Evolutionary conservation across 306 rosid species (phyloP), one percentile per base, ranked within the genome.

Genomic region (Quillaja saponaria): DNA sequence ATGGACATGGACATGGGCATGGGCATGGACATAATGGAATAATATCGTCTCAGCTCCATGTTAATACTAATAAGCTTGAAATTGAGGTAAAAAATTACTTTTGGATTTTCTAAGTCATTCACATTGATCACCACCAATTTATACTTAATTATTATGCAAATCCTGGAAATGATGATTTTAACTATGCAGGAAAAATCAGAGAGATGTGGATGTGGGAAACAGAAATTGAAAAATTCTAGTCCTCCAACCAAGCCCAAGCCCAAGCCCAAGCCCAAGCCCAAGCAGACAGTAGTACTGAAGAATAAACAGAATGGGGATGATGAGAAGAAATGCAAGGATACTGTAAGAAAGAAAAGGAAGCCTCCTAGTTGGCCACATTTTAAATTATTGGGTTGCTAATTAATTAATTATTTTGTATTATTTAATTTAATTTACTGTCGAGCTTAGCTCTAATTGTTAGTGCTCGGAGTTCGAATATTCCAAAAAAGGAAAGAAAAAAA

Each of bases 341-440:
- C 40, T 37, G 7, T 37, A 10, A 37, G 34, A 53, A 90, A 86
- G 74, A 90, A 82, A 75, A 68, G 47, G 14, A 13, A 15, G 13
- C 19, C 84, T 67, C 45, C 80, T 34, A 67, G 35, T 68, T 90
- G 95, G 97, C 80, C 83, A 19, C 84, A 71, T 63, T 66, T 84
- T 17, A 80, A 81, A 55, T 33, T 82, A 35, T 54, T 90, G 51
- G 97, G 92, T n/a, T 87, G 95, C 75, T 80, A 59, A 70, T 71
- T 5, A 16, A 16, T 5, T 13, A 9, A 11, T 1, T 16, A 15
- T 44, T 33, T 49, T 16, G 28, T 34, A 39, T 38, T 58, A 12
- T 44, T 16, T 14, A 40, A 40, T 5, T n/a, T n/a, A n/a, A n/a
- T n/a, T n/a, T n/a, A n/a, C n/a, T n/a, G n/a, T n/a, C n/a, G n/a